Evolutionary conservation across 2,329 filamentous ascomycete genomes (phyloP), one percentile per base, ranked within the genome.

Genomic region (Fusarium sp.): DNA sequence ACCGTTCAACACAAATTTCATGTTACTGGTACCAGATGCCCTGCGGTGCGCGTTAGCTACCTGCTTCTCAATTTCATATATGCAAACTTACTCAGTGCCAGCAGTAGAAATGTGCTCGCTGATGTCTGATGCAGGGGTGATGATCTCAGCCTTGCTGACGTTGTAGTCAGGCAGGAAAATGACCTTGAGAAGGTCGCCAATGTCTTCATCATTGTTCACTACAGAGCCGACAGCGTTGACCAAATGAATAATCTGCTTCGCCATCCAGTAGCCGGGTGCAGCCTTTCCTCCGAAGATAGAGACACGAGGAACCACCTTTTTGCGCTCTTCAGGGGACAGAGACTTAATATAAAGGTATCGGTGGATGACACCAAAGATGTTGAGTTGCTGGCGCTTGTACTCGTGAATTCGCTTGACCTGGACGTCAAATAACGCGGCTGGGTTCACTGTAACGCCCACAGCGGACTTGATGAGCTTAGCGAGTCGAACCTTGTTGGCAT

Each of bases 361-460:
- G 77, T 97, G 91, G 68, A 99, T 98, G 61, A 97, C 92, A 55
- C 95, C 95, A 73, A 98, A 98, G 70, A 99, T 97, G 81, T 99
- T 99, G 76, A 99, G 88, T 79, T 99, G 95, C 79, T 99, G 94
- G 58, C 93, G 91, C 85, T 99, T 99, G 81, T 99, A 99, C 78
- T 99, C 95, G 78, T 99, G 95, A 68, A 99, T 99, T 73, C 95
- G 91, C 85, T 99, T 99, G 71, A 99, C 95, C 74, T 99, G 95
- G 10, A 99, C 91, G 74, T 99, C 95, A 70, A 99, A 99, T 15
- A 99, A 84, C 0, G 94, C 86, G 9, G 90, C 81, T 0, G 95
- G 94, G 76, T 97, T 95, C 75, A 99, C 92, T 5, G 84, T 88
- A 53, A 97, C 85, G 28, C 89, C 90, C 2, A 89, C 91, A 6